Base-by-base conservation (phyloP, 2,329 filamentous ascomycete species). In the Macrophomina pseudophaseolina region DNA sequence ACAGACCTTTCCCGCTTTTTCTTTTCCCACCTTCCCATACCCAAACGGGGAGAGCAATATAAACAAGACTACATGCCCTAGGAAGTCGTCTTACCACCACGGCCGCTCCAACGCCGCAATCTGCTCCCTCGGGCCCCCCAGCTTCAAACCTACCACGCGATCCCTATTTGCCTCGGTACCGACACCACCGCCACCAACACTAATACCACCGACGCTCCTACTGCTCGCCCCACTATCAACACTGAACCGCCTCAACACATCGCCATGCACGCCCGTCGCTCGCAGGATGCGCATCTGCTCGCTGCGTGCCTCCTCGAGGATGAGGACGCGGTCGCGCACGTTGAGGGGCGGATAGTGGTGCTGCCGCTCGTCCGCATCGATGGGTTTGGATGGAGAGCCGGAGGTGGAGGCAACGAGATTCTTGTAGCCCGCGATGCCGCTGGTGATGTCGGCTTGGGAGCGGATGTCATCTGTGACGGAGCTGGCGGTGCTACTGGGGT, bases 301-400 rank as follows among this genome's bases (percentile, higher is more conserved):
- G 28, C 33, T 44, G 30, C 52, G 63, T 54, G 64, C 54, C 5
- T 56, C 64, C 18, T 66, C 64, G 18, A 66, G 53, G 44, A 52
- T 23, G 23, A 33, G 35, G 18, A 66, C 18, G 35, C 64, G 64
- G 16, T 56, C 54, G 14, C 28, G 44, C 14, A 66, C 64, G 64
- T 51, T 59, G 44, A 52, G 42, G 7, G 52, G 52, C 12, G 42
- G 40, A 11, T 49, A 48, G 32, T 7, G 16, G 7, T 48, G 56
- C 1, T 48, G n/a, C 12, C 18, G 18, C 14, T 16, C 11, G 5
- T 30, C n/a, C 33, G 9, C 8, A 4, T 40, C 11, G 12, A 23
- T 44, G 18, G 53, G 42, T 8, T 7, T 40, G 33, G n/a, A 23
- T 6, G 33, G 8, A 38, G 35, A 38, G 35, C 11, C 35, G 35